A percentile compares a stretch with the other conserved stretches of the same genome.
Conservation (phyloP, 139 green algal species). For the Nannochloris sp. region DNA sequence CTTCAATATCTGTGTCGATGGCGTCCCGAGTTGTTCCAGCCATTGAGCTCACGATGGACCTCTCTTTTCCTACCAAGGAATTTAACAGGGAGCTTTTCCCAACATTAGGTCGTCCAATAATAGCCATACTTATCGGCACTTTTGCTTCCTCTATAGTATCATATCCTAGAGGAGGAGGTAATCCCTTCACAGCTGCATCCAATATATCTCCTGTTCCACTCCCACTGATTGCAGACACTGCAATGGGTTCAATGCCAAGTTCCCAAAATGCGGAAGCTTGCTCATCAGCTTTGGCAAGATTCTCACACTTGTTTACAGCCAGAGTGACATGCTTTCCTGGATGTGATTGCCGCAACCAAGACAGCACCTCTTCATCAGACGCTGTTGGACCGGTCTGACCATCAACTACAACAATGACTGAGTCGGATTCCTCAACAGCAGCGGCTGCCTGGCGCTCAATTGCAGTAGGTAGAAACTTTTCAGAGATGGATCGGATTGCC, state of each 20-base stretch:
- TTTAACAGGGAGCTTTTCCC: constrained; percentile 93
- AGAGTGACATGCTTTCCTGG: constrained; percentile 72
- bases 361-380: constrained; percentile 76
- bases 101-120: constrained; percentile 93
- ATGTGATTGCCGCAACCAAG: constrained; percentile 78
- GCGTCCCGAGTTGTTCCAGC: constrained; percentile 91
- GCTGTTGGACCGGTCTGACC: constrained; percentile 73
- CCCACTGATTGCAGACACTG: constrained; percentile 84
- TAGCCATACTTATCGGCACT: constrained; percentile 65
- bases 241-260: constrained; percentile 62
- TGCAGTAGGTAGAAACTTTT: constrained; percentile 52
- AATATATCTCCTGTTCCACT: constrained; percentile 21
- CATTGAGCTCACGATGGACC: constrained; percentile 87
- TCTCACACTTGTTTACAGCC: constrained; percentile 98
- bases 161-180: constrained; percentile 8
- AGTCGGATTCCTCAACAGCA: constrained; percentile 79
- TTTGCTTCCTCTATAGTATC: constrained; percentile 12
- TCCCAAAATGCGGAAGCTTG: constrained; percentile 87
- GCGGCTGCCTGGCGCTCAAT: constrained; percentile 86
- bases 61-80: constrained; percentile 68
- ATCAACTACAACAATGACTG: constrained; percentile 81
- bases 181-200: constrained; percentile 1
- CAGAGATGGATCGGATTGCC: constrained; percentile 53
- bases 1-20: constrained; percentile 73
- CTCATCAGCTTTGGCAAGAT: constrained; percentile 50